Percentiles rank a stretch among this genome's conserved stretches.
Conservation (phyloP, 176 grass and related monocot genomes). For the Avena insularis region DNA sequence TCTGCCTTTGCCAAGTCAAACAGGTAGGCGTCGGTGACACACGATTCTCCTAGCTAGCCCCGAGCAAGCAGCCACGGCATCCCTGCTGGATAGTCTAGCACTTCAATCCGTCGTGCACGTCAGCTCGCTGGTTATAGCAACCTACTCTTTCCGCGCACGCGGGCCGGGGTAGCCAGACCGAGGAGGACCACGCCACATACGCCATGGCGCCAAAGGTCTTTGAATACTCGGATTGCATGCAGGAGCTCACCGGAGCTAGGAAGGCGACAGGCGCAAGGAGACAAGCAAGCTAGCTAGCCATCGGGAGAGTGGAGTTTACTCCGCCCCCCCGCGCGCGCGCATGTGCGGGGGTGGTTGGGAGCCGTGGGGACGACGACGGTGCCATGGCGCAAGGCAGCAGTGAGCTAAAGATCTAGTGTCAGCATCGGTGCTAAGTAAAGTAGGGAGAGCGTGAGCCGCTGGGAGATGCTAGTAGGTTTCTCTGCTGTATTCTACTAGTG, state of each 20-base stretch:
- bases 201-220: constrained; percentile 11
- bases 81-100: neutral
- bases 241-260: neutral
- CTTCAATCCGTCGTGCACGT: neutral
- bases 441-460: constrained; percentile 12
- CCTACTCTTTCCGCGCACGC: neutral
- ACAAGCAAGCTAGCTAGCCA: neutral
- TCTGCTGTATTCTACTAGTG: constrained; percentile 22
- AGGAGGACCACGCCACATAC: neutral
- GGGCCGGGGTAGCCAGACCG: neutral
- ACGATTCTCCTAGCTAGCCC: neutral
- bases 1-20: neutral
- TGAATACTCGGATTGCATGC: constrained; percentile 22
- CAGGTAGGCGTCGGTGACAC: neutral
- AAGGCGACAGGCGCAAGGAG: constrained; percentile 37
- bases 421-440: neutral
- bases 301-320: constrained; percentile 15
- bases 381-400: constrained; percentile 18
- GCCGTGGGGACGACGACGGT: neutral
- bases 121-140: constrained; percentile 13
- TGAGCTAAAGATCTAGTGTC: constrained; percentile 19
- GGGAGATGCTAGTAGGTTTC: neutral
- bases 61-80: neutral
- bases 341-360: constrained; percentile 24
- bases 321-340: neutral